Percentiles rank a stretch among this genome's conserved stretches.
These are phyloP conservation scores for Lunasporangiospora selenospora DNA, from an alignment of 192 early-diverging fungal species.

Conservation along the genomic window DNA sequence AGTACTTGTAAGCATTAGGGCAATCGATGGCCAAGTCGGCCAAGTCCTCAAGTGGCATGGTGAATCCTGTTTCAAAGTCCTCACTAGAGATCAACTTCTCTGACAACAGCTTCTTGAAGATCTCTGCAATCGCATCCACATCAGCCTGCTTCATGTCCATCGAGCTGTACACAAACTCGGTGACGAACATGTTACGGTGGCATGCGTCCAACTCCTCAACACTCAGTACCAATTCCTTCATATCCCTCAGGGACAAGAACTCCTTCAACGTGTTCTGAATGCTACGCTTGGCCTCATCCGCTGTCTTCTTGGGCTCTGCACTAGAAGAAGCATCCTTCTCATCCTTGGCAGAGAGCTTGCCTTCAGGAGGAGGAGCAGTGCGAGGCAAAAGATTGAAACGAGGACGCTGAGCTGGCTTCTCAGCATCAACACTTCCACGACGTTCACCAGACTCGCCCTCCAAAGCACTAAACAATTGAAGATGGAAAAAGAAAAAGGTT, in stretches of 20 bases:
- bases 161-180: slow-evolving; percentile 35
- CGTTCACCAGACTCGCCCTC: slow-evolving; percentile 36
- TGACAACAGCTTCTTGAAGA: slow-evolving; percentile 60
- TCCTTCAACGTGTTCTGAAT: slow-evolving; percentile 64
- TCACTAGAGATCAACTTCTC: slow-evolving; percentile 55
- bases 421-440: slow-evolving; percentile 35
- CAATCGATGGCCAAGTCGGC: slow-evolving; percentile 79
- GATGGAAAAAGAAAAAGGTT: not conserved
- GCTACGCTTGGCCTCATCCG: slow-evolving; percentile 46
- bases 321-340: slow-evolving; percentile 12
- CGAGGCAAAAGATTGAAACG: slow-evolving; percentile 38
- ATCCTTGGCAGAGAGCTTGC: slow-evolving; percentile 44
- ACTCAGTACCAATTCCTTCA: slow-evolving; percentile 68
- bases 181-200: slow-evolving; percentile 33
- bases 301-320: slow-evolving; percentile 51
- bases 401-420: slow-evolving; percentile 45
- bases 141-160: slow-evolving; percentile 64
- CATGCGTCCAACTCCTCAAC: slow-evolving; percentile 63
- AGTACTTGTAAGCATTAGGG: slow-evolving; percentile 69
- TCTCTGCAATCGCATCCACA: slow-evolving; percentile 55
- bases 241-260: slow-evolving; percentile 63
- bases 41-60: slow-evolving; percentile 61
- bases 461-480: slow-evolving; percentile 33
- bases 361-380: slow-evolving; percentile 18
- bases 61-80: slow-evolving; percentile 58